Conservation (phyloP, 768 basidiomycete genomes). For the Suillus subaureus region DNA sequence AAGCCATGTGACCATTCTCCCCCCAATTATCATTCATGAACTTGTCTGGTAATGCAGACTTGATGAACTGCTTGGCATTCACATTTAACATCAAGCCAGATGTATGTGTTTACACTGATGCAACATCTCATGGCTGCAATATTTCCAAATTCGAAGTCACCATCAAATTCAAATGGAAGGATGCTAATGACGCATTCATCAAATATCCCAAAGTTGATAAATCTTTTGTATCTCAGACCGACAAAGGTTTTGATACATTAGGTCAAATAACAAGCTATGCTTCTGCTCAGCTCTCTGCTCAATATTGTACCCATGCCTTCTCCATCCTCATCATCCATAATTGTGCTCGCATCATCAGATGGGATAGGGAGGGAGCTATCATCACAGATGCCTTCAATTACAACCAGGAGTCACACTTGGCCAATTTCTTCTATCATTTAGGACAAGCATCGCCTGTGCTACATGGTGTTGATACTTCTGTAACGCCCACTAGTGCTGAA, state of each 20-base stretch:
- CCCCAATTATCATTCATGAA: slow-evolving; percentile 7
- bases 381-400: no score
- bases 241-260: neutral
- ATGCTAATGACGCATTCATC: no score
- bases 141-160: slow-evolving; percentile 5
- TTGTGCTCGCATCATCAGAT: no score
- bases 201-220: no score
- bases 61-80: neutral
- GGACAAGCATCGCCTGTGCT: no score
- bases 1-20: slow-evolving; percentile 4
- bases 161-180: slow-evolving; percentile 13
- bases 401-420: no score
- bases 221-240: neutral
- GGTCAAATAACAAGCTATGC: neutral
- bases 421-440: no score
- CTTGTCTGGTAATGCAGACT: neutral
- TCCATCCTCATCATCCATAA: no score
- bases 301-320: neutral
- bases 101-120: slow-evolving; percentile 7
- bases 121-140: neutral
- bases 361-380: no score
- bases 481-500: no score
- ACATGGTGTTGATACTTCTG: no score
- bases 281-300: no score
- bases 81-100: slow-evolving; percentile 14